These are phyloP conservation scores for Phytophthora megakarya DNA, from an alignment of 352 stramenopile species.

Conservation along the genomic window DNA sequence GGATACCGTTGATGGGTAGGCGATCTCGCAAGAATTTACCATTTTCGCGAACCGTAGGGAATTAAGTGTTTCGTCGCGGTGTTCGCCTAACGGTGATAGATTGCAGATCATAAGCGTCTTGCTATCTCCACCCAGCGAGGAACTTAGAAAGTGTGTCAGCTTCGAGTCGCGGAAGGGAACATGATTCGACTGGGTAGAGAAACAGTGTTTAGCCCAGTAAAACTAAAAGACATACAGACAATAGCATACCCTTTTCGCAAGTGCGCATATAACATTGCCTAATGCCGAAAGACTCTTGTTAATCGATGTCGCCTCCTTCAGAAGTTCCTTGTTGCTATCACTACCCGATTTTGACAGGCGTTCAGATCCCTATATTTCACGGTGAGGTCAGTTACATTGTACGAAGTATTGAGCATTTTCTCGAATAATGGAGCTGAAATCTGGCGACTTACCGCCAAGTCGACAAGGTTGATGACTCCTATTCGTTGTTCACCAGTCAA, in stretches of 20 bases:
- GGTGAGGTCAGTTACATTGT: conserved; percentile 5
- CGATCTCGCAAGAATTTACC: conserved; percentile 88
- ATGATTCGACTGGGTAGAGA: conserved; percentile 53
- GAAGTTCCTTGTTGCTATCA: conserved; percentile 67
- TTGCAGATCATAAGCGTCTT: conserved; percentile 93
- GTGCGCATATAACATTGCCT: conserved; percentile 83
- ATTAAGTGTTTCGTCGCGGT: conserved; percentile 87
- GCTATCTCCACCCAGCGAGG: conserved; percentile 84
- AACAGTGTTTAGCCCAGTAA: conserved; percentile 3
- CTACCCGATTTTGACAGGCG: conserved; percentile 83
- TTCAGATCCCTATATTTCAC: conserved; percentile 68
- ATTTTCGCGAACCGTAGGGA: conserved; percentile 89
- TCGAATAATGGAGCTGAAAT: not conserved
- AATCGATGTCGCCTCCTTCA: conserved; percentile 87
- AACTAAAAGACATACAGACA: not conserved
- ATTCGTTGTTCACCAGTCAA: conserved; percentile 59
- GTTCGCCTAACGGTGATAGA: conserved; percentile 71
- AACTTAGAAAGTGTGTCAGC: conserved; percentile 86
- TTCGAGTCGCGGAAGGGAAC: conserved; percentile 91
- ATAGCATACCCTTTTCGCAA: conserved; percentile 74
- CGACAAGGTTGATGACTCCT: conserved; percentile 79
- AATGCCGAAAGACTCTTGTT: conserved; percentile 89
- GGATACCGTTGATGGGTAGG: conserved; percentile 62
- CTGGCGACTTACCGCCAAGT: conserved; percentile 64
- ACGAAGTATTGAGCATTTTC: not conserved